Base-by-base conservation (phyloP, 1,139 yeast species). In the Magnusiomyces paraingens region DNA sequence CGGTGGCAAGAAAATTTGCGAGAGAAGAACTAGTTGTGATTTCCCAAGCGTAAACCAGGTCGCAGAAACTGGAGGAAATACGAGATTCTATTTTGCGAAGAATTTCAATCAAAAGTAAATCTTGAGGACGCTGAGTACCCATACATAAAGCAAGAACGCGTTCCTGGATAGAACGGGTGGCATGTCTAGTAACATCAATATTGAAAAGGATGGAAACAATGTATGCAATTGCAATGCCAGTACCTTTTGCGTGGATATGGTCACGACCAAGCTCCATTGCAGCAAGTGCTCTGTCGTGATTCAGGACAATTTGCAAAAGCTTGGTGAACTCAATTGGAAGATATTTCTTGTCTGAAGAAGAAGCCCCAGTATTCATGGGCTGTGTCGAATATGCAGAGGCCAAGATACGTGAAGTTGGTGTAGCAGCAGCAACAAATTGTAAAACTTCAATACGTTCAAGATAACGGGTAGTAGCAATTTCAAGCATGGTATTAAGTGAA, bases 91-190 rank as follows among this genome's bases (percentile, higher is more conserved):
- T 72, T 11, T 67, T 66, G 52, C 75, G 72, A 49, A 91, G 65
- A 2, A 86, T 68, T 2, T 73, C 68, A 56, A 86, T 79, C 36
- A 91, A 65, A 1, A 89, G 59, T 51, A 80, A 65, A 65, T 91
- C 98, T 47, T 80, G 81, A 1, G 82, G 72, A 15, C 79, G 67
- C 3, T 74, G 71, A 0, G 91, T 76, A 1, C 96, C 97, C 45
- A 70, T 69, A 64, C 86, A 89, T 53, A 79, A 73, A 3, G 65
- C 62, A 12, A 86, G 62, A 1, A 86, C 53, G 48, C 71, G 75
- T 26, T 75, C 76, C 64, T 82, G 79, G 18, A 83, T 65, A 0
- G 70, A 63, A 12, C 61, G 59, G 3, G 73, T 80, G 0, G 89
- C 74, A 55, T 79, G 78, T 45, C 73, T 73, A 0, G 73, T 61